phyloP scores from a whole-genome alignment of 2,329 filamentous ascomycete species.

The Penicillium sp. region DNA sequence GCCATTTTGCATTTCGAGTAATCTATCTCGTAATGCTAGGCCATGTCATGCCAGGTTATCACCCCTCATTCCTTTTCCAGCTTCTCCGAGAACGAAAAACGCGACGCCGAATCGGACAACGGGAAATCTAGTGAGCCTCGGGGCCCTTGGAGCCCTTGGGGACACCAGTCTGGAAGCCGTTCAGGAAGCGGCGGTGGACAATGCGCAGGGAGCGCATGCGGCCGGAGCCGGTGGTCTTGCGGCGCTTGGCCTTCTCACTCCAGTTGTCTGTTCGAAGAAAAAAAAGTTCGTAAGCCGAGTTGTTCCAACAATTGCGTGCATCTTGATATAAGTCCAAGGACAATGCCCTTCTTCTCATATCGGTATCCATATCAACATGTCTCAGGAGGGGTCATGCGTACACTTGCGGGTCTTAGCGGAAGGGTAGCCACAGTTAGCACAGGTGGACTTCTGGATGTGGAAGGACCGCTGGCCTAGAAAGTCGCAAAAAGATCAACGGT shows the following conservation, averaged over 20 bases:
- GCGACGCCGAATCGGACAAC: slow-evolving; percentile 34
- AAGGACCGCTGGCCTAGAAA: slow-evolving; percentile 83
- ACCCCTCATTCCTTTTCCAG: slow-evolving; percentile 33
- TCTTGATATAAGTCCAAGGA: background rate
- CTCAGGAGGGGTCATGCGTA: slow-evolving; percentile 57
- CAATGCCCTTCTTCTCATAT: background rate
- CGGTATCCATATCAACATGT: slow-evolving; percentile 12
- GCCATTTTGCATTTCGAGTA: slow-evolving; percentile 36
- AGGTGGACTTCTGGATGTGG: slow-evolving; percentile 99
- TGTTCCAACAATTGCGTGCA: slow-evolving; percentile 7
- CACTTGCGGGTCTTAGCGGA: slow-evolving; percentile 97
- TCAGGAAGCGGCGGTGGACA: slow-evolving; percentile 91
- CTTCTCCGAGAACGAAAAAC: slow-evolving; percentile 39
- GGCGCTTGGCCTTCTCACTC: slow-evolving; percentile 99
- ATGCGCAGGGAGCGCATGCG: slow-evolving; percentile 94
- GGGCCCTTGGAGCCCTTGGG: slow-evolving; percentile 81
- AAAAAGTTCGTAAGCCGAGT: slow-evolving; percentile 31
- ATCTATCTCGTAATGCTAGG: slow-evolving; percentile 37
- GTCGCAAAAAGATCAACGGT: slow-evolving; percentile 31
- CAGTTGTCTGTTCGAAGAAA: slow-evolving; percentile 76
- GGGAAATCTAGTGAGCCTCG: slow-evolving; percentile 44
- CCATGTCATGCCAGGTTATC: slow-evolving; percentile 40
- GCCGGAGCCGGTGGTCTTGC: slow-evolving; percentile 98
- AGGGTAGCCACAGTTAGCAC: slow-evolving; percentile 94
- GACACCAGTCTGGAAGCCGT: slow-evolving; percentile 90